Evolutionary conservation across 2,329 filamentous ascomycete genomes (phyloP).

Genomic region (Iodosphaeria phyllophila): DNA sequence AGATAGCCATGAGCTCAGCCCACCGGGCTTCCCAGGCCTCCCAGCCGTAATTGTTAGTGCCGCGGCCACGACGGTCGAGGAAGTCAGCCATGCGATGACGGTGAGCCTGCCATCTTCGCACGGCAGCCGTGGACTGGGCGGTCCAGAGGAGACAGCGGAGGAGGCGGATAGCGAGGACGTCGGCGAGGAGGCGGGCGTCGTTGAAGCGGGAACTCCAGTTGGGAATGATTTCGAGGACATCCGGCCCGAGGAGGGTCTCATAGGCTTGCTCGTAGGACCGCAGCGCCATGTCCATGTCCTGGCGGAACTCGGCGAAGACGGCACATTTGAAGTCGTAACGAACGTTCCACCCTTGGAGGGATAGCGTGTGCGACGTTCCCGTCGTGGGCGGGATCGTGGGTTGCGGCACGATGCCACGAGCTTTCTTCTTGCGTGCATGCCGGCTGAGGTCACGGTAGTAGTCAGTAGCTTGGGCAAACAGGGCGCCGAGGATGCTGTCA

Average conservation of each 20-base stretch:
- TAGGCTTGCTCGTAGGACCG: conserved; percentile 79
- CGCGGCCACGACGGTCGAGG: conserved; percentile 66
- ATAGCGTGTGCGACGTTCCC: conserved; percentile 73
- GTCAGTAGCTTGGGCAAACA: conserved; percentile 63
- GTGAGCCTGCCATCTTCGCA: conserved; percentile 65
- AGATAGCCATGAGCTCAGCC: conserved; percentile 41
- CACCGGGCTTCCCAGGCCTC: conserved; percentile 77
- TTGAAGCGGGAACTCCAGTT: conserved; percentile 85
- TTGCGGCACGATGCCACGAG: conserved; percentile 56
- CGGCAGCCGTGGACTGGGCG: conserved; percentile 59
- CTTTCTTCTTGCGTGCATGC: conserved; percentile 74
- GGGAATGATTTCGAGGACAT: conserved; percentile 74
- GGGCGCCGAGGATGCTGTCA: conserved; percentile 48
- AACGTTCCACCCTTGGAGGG: conserved; percentile 75
- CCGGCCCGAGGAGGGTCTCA: conserved; percentile 61
- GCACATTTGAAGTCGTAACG: conserved; percentile 90
- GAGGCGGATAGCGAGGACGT: conserved; percentile 62
- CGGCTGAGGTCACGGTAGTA: conserved; percentile 93
- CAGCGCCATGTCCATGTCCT: conserved; percentile 76
- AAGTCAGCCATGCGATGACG: conserved; percentile 56
- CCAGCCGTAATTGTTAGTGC: conserved; percentile 82
- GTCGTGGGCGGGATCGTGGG: conserved; percentile 69
- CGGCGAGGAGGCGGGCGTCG: conserved; percentile 75
- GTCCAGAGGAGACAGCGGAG: conserved; percentile 71
- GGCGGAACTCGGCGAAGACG: conserved; percentile 77